Percentiles rank a stretch among this genome's conserved stretches.
These are phyloP conservation scores for Sporothrix pseudoabietina DNA, from an alignment of 2,329 filamentous ascomycete species.

Conservation along the genomic window DNA sequence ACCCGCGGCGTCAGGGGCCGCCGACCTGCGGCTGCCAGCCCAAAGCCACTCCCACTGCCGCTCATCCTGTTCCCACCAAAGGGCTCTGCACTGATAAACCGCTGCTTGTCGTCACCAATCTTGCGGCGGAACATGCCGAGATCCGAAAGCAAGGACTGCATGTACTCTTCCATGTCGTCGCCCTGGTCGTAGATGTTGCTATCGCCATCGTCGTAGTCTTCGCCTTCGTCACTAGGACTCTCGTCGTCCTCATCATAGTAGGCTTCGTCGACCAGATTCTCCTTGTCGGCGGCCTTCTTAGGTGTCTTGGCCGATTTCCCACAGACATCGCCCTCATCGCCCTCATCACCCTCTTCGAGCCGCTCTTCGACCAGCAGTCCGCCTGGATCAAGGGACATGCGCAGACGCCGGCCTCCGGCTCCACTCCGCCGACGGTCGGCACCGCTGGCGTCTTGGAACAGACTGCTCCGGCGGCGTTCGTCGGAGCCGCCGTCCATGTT, in stretches of 20 bases:
- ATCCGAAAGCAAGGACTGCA: slow-evolving; percentile 81
- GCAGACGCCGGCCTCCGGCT: slow-evolving; percentile 25
- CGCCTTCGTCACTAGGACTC: slow-evolving; percentile 39
- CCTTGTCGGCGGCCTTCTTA: slow-evolving; percentile 35
- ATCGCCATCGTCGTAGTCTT: slow-evolving; percentile 56
- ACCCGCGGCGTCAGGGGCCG: slow-evolving; percentile 51
- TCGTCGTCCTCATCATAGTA: slow-evolving; percentile 38
- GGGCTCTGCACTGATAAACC: slow-evolving; percentile 67
- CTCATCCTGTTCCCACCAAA: background rate
- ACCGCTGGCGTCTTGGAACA: slow-evolving; percentile 25
- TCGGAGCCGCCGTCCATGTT: background rate
- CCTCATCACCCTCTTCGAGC: slow-evolving; percentile 28
- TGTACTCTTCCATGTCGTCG: slow-evolving; percentile 76
- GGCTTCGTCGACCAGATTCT: slow-evolving; percentile 38
- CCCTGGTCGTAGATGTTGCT: slow-evolving; percentile 52
- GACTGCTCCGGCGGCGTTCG: slow-evolving; percentile 23
- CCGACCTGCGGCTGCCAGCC: slow-evolving; percentile 44
- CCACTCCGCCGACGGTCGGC: slow-evolving; percentile 32
- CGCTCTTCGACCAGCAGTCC: slow-evolving; percentile 30
- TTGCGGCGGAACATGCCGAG: slow-evolving; percentile 80
- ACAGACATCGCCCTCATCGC: slow-evolving; percentile 33
- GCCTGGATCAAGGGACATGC: slow-evolving; percentile 31
- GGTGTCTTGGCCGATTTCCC: slow-evolving; percentile 38
- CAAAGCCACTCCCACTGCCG: slow-evolving; percentile 38
- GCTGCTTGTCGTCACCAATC: slow-evolving; percentile 75